Base-by-base conservation (phyloP, 202 grass and related monocot species). In the Panicum hallii region DNA sequence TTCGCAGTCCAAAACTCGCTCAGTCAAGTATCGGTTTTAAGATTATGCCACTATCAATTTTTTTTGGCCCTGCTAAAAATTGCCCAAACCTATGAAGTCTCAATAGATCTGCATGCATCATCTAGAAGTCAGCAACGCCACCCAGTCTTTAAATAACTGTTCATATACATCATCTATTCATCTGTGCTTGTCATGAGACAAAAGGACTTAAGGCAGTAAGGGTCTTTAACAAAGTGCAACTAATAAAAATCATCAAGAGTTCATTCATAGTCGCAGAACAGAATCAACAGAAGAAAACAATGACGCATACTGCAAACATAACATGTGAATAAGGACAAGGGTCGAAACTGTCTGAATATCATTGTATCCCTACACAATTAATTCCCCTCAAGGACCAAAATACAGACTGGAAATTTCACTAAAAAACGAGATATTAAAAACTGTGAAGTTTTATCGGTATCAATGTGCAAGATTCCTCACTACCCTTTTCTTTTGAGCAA, bases 151-250 rank as follows among this genome's bases (percentile, higher is more conserved):
- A 9, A 73, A 1, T 73, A 0, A 22, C 10, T 55, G 13, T 28
- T 10, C 40, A 42, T 17, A 72, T n/a, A 65, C 13, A 85, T 3
- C 11, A 58, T 17, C 9, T 30, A 43, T 76, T 74, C 16, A 17
- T 23, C 4, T 80, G 3, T 0, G 4, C 43, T 82, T 67, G 42
- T 11, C 14, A 58, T 28, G 19, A 78, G 48, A 65, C 2, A 11
- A 38, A 53, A 75, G 73, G 15, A 74, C 14, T 15, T 42, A 34
- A 0, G 7, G 28, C 36, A 80, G 46, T 26, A 7, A 69, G 11
- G 52, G 7, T 1, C 2, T 75, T 80, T 43, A 65, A 86, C 10
- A 71, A 89, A 71, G 2, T 56, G 44, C 71, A 63, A 5, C 14
- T 45, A 28, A 32, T 32, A 32, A 55, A 36, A 32, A 45, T 28